These are phyloP conservation scores for Hortaea sp. DNA, from an alignment of 2,329 filamentous ascomycete genomes.

Conservation along the genomic window DNA sequence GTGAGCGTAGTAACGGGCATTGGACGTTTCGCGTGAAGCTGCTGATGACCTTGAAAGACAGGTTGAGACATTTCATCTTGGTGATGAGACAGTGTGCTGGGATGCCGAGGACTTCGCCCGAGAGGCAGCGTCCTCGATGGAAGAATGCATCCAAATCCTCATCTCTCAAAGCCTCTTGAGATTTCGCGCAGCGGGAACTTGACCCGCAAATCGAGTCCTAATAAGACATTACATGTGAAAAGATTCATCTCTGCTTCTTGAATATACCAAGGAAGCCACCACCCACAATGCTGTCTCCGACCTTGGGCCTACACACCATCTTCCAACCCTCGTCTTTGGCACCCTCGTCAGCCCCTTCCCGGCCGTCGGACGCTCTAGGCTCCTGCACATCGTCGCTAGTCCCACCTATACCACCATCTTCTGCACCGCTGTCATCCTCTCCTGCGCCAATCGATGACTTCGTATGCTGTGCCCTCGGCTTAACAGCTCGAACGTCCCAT, in stretches of 20 bases:
- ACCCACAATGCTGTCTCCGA: conserved; percentile 27
- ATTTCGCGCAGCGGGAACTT: no score
- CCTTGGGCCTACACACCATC: conserved; percentile 30
- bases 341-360: neutral
- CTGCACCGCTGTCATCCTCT: conserved; percentile 2
- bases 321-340: conserved; percentile 6
- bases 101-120: no score
- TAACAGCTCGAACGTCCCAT: conserved; percentile 53
- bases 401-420: neutral
- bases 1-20: no score
- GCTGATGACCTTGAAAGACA: no score
- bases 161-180: no score
- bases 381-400: neutral
- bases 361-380: neutral
- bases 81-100: no score
- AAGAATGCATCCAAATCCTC: no score
- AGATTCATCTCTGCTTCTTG: conserved; percentile 14
- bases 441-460: neutral
- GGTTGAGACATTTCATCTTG: no score
- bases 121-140: no score
- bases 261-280: conserved; percentile 31
- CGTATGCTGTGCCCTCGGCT: conserved; percentile 24
- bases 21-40: no score
- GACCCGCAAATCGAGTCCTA: no score
- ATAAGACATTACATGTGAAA: no score